These are phyloP conservation scores for Calonectria naviculata DNA, from an alignment of 2,329 filamentous ascomycete genomes.

Conservation along the genomic window DNA sequence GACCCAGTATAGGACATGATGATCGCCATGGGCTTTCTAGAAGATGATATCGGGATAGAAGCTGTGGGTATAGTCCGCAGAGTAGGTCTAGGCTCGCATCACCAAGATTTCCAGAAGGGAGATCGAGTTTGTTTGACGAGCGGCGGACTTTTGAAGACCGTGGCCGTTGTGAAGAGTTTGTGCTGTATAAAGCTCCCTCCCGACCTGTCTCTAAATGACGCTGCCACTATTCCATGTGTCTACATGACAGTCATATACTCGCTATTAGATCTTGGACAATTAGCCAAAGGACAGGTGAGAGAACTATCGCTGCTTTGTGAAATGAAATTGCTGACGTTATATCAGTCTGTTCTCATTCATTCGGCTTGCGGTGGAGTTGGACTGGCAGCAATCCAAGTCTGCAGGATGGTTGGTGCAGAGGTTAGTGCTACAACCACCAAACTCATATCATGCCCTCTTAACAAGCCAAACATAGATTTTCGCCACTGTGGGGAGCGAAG, in stretches of 20 bases:
- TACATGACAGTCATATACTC: neutral
- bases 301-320: too few species aligned
- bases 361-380: too few species aligned
- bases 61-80: neutral
- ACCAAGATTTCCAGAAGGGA: neutral
- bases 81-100: neutral
- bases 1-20: neutral
- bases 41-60: neutral
- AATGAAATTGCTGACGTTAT: too few species aligned
- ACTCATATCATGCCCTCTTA: too few species aligned
- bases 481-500: too few species aligned
- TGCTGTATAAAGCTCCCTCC: neutral
- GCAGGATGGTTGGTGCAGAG: too few species aligned
- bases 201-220: neutral
- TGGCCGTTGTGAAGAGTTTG: neutral
- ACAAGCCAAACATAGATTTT: too few species aligned
- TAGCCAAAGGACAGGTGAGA: neutral
- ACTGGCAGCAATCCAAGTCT: too few species aligned
- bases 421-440: too few species aligned
- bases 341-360: too few species aligned
- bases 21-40: neutral
- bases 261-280: neutral
- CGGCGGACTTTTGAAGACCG: neutral
- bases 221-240: neutral
- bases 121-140: neutral